Evolutionary conservation across 2,329 filamentous ascomycete species (phyloP).

Genomic region (Alternaria postmessia): DNA sequence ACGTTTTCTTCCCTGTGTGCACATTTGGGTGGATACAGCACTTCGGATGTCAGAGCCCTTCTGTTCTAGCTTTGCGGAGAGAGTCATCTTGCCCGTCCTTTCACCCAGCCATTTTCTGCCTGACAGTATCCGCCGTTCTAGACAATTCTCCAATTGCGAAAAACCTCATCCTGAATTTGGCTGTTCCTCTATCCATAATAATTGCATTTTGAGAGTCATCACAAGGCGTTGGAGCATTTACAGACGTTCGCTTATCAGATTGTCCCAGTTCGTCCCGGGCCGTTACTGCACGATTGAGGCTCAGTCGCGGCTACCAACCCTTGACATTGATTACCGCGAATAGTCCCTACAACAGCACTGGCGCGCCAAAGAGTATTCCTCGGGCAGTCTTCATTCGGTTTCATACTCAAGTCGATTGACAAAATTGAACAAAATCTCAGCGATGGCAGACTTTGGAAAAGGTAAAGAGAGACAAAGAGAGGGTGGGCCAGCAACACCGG

Average conservation of each 20-base stretch:
- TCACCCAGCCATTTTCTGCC: background rate
- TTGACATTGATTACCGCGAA: background rate
- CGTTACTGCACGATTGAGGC: conserved; percentile 9
- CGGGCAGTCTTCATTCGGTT: background rate
- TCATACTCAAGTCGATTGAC: background rate
- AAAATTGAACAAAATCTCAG: background rate
- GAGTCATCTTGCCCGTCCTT: background rate
- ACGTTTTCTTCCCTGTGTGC: conserved; percentile 1
- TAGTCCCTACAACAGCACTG: background rate
- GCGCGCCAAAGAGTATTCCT: background rate
- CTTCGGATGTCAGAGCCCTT: conserved; percentile 4
- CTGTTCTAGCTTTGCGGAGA: conserved; percentile 1
- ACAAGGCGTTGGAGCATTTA: background rate
- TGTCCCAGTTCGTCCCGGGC: conserved; percentile 1
- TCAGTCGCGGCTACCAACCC: conserved; percentile 8
- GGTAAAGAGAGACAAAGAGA: conserved; percentile 9
- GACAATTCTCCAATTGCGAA: background rate
- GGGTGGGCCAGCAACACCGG: background rate
- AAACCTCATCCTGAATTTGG: background rate
- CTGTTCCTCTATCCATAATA: background rate
- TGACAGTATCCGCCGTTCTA: background rate
- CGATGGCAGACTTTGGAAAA: conserved; percentile 7
- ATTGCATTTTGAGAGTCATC: background rate
- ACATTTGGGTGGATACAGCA: background rate
- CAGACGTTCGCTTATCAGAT: conserved; percentile 9